Base-by-base conservation (phyloP, 495 filamentous ascomycete species). In the Saxispiralis lemnorum region DNA sequence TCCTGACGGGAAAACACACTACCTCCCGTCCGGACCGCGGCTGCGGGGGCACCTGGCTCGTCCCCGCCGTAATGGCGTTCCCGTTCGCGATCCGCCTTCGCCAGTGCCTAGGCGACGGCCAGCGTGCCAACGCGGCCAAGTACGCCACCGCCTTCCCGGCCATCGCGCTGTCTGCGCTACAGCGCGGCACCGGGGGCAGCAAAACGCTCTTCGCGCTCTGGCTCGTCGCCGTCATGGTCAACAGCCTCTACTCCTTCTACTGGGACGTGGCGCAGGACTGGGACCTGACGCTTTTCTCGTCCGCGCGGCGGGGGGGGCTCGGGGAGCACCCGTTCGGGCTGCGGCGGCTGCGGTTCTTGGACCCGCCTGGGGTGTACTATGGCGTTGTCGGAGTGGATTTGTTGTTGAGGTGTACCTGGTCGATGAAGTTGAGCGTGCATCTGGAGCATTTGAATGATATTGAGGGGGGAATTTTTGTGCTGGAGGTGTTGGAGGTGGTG, bases 251-350 rank as follows among this genome's bases (percentile, higher is more conserved):
- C 62, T 86, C 82, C 30, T 95, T 95, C 69, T 97, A 88, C 67
- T 97, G 89, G 89, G 89, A 97, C 57, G 76, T 96, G 16, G 73
- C 83, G 35, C 86, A 83, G 64, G 89, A 97, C 66, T 97, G 89
- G 89, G 89, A 96, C 52, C 67, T 97, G 33, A 80, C 76, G 0
- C 69, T 96, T n/a, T 82, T 96, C 52, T 62, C 72, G 7, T 43
- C 61, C 0, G 63, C 65, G 30, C 24, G 24, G 4, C 9, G 5
- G n/a, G 65, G 71, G 24, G 62, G 62, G 41, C 64, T 70, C 24
- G 68, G 65, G 6, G 72, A 79, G 7, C 67, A 87, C 49, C 75
- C 84, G 1, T 93, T 70, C 48, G 89, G 84, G 2, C 63, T 97
- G 19, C 74, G 92, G 19, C 68, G 73, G 15, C 69, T 77, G 28